Percentiles rank a stretch among this genome's conserved stretches.
These are phyloP conservation scores for Yamadazyma kanchanaburiensis DNA, from an alignment of 1,139 yeast genomes.

Conservation along the genomic window DNA sequence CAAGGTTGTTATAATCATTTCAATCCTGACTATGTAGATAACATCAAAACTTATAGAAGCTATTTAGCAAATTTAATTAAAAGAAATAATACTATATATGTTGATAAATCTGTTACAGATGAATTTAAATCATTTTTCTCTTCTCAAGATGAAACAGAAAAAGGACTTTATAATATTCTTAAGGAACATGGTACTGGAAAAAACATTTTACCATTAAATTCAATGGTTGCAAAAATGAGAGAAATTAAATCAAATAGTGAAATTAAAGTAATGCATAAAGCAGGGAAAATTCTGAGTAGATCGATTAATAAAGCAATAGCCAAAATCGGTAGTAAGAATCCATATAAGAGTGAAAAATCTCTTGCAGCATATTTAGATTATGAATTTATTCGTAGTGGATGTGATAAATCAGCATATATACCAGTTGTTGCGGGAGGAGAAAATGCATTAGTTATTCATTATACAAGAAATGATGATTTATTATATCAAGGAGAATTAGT, in stretches of 20 bases:
- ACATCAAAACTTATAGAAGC: conserved; percentile 38
- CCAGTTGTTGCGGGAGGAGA: conserved; percentile 96
- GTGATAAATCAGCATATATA: conserved; percentile 84
- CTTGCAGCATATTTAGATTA: conserved; percentile 81
- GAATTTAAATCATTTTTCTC: conserved; percentile 10
- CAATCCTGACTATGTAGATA: conserved; percentile 77
- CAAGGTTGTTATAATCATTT: conserved; percentile 79
- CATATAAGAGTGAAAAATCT: conserved; percentile 69
- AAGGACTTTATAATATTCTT: conserved; percentile 9
- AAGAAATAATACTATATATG: conserved; percentile 46
- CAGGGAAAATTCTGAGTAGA: conserved; percentile 77
- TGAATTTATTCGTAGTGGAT: conserved; percentile 80
- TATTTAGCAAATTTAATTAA: conserved; percentile 46
- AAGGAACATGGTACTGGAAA: conserved; percentile 20
- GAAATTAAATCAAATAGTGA: conserved; percentile 75
- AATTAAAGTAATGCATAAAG: conserved; percentile 71
- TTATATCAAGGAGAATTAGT: conserved; percentile 77
- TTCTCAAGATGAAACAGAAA: conserved; percentile 7
- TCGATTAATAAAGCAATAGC: conserved; percentile 85
- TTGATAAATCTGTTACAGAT: conserved; percentile 32
- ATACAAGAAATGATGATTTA: conserved; percentile 82
- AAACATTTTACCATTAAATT: conserved; percentile 40
- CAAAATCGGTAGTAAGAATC: conserved; percentile 37
- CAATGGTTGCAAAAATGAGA: conserved; percentile 56
- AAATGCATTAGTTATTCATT: conserved; percentile 85